Conservation (phyloP, 768 basidiomycete species). For the Rhizopogon roseolus region DNA sequence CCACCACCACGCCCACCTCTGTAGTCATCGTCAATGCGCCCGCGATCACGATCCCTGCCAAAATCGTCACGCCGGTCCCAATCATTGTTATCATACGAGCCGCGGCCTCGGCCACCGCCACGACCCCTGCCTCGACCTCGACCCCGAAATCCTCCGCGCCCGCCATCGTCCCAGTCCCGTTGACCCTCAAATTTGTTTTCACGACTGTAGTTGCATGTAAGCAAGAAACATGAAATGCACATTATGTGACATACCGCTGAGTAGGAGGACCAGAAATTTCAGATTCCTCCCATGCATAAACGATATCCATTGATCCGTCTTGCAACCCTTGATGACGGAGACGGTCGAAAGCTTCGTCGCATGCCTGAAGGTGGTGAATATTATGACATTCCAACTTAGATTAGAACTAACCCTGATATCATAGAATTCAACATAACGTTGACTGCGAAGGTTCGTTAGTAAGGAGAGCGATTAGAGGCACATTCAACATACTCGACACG, state of each 20-base stretch:
- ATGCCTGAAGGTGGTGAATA: conserved; percentile 44
- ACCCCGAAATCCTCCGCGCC: conserved; percentile 33
- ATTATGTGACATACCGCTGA: conserved; percentile 28
- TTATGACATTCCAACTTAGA: neutral
- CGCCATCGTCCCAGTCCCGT: conserved; percentile 44
- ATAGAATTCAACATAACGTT: conserved; percentile 90
- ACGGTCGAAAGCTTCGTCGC: conserved; percentile 74
- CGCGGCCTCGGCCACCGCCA: conserved; percentile 32
- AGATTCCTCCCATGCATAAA: conserved; percentile 77
- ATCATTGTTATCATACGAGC: conserved; percentile 24
- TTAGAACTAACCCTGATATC: conserved; percentile 66
- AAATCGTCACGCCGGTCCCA: conserved; percentile 42
- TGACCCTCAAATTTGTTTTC: conserved; percentile 32
- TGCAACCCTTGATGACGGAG: conserved; percentile 74
- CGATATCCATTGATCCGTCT: conserved; percentile 86
- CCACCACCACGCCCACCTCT: conserved; percentile 30
- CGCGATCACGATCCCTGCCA: conserved; percentile 31
- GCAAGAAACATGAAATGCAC: neutral
- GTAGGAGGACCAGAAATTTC: conserved; percentile 46
- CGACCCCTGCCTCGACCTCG: conserved; percentile 37
- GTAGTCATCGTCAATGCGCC: conserved; percentile 31
- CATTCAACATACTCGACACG: conserved; percentile 48
- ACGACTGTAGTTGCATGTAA: conserved; percentile 16
- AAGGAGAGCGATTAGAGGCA: neutral
- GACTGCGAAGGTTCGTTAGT: conserved; percentile 40